phyloP scores from a whole-genome alignment of 2,329 filamentous ascomycete species.

The Laburnicola sp. region DNA sequence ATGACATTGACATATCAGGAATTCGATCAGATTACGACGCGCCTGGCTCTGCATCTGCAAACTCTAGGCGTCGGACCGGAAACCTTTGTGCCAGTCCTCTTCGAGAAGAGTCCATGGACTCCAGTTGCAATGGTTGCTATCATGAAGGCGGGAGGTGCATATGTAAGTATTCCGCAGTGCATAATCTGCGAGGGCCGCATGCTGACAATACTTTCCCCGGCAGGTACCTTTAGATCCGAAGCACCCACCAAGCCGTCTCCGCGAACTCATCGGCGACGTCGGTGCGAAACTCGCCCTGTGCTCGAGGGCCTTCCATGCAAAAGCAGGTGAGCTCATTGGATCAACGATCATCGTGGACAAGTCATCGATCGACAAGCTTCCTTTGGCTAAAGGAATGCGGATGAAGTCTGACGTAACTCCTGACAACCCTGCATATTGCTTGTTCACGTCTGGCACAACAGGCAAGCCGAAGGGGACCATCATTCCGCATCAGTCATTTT shows the following conservation, averaged over 20 bases:
- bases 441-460: conserved; percentile 56
- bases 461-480: conserved; percentile 62
- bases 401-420: conserved; percentile 42
- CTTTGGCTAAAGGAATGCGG: conserved; percentile 40
- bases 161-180: conserved; percentile 12
- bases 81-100: conserved; percentile 42
- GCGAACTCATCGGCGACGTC: conserved; percentile 39
- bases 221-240: conserved; percentile 43
- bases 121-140: conserved; percentile 42
- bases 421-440: conserved; percentile 60
- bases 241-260: conserved; percentile 42
- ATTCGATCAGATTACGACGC: conserved; percentile 35
- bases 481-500: conserved; percentile 64
- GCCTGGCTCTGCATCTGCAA: conserved; percentile 31
- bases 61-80: conserved; percentile 31
- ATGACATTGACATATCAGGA: conserved; percentile 38
- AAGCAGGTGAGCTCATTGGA: conserved; percentile 28
- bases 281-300: conserved; percentile 35
- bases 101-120: conserved; percentile 41
- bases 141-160: conserved; percentile 45
- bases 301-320: conserved; percentile 24
- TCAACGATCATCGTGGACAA: conserved; percentile 39
- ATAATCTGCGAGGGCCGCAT: neutral
- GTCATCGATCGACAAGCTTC: conserved; percentile 46
- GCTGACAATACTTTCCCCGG: neutral